phyloP scores from a whole-genome alignment of 345 rosid genomes.

The Eucalyptus decipiens region DNA sequence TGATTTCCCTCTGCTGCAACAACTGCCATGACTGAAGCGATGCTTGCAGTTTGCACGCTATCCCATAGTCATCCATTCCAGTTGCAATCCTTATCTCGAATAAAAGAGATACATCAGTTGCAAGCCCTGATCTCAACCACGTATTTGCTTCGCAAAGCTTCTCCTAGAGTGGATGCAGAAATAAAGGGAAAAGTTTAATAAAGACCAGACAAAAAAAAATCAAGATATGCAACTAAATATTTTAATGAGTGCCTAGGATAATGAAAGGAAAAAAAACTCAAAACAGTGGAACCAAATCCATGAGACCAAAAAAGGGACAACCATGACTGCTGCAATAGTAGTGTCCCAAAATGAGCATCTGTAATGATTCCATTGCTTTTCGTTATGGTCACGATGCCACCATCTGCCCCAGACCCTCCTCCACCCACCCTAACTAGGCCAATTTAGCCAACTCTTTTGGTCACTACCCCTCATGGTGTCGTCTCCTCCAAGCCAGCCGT shows the following conservation, averaged over 20 bases:
- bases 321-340: not conserved
- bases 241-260: not conserved
- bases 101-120: constrained; percentile 82
- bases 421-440: too few relatives aligned
- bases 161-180: constrained; percentile 31
- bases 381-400: too few relatives aligned
- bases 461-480: too few relatives aligned
- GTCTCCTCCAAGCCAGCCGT: too few relatives aligned
- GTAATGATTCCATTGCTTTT: not conserved
- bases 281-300: not conserved
- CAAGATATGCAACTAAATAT: not conserved
- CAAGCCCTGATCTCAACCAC: constrained; percentile 80
- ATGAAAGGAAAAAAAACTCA: not conserved
- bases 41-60: constrained; percentile 66
- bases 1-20: constrained; percentile 99
- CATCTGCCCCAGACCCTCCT: too few relatives aligned
- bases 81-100: constrained; percentile 89
- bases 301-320: not conserved
- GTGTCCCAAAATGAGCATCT: not conserved
- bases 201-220: not conserved
- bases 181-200: not conserved
- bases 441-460: too few relatives aligned
- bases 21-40: constrained; percentile 94
- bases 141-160: constrained; percentile 88
- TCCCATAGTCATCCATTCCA: constrained; percentile 75